These are phyloP conservation scores for Lepidium sativum DNA, from an alignment of 345 rosid genomes.

Conservation along the genomic window DNA sequence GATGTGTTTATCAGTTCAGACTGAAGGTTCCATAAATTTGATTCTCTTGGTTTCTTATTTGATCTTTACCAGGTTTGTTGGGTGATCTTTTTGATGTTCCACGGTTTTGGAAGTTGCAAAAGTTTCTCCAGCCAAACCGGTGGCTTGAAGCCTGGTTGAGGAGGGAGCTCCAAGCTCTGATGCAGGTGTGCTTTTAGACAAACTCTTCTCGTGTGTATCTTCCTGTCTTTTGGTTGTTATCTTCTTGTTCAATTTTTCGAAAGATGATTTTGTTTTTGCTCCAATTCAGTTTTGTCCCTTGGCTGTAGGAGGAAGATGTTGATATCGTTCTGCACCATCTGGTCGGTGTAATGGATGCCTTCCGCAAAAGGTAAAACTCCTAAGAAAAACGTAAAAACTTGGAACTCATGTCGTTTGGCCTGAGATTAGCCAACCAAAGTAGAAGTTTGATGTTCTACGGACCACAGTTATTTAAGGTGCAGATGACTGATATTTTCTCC, in stretches of 20 bases:
- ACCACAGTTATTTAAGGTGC: no score
- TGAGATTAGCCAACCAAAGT: no score
- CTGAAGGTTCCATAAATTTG: no score
- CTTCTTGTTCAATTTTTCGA: background rate
- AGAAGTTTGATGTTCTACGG: no score
- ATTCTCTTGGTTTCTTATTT: background rate
- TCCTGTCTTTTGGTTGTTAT: no score
- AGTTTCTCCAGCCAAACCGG: conserved; percentile 47
- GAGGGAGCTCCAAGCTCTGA: conserved; percentile 81
- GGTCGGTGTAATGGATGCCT: conserved; percentile 58
- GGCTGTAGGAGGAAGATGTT: conserved; percentile 71
- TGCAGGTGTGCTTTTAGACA: conserved; percentile 39
- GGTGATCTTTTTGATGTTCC: conserved; percentile 35
- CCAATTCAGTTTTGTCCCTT: background rate
- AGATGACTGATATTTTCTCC: background rate
- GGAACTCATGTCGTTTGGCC: background rate
- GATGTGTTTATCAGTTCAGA: background rate
- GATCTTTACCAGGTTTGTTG: conserved; percentile 44
- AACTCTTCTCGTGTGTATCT: background rate
- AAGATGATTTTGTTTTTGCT: background rate
- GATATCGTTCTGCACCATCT: conserved; percentile 61
- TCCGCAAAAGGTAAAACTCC: conserved; percentile 42
- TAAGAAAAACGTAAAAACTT: no score
- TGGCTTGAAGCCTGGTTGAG: conserved; percentile 68
- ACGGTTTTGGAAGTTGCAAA: conserved; percentile 63